Base-by-base conservation (phyloP, 208 protist species). In the Zelonia costaricensis region DNA sequence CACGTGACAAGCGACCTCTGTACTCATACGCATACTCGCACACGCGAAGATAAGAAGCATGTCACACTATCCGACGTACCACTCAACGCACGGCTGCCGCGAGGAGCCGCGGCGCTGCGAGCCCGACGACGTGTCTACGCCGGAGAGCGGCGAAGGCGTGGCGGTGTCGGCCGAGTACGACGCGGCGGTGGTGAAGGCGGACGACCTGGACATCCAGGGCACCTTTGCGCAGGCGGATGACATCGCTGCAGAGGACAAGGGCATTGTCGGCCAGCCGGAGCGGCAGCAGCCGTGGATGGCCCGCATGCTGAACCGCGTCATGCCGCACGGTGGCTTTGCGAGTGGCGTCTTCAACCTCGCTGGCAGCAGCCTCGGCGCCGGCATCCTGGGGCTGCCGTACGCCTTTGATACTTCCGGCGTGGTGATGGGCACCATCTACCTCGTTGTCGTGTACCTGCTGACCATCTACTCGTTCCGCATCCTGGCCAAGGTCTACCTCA, bases 311-410 rank as follows among this genome's bases (percentile, higher is more conserved):
- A 15, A 45, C 8, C 36, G 55, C 28, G 39, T 84, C 4, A 74
- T 89, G 40, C 76, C 83, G 0, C 40, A 47, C 5, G 78, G 83
- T 18, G 76, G 78, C 12, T 78, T 80, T 28, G 36, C 72, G 31
- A 79, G 69, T 13, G 83, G 79, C 38, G 66, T 83, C 13, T 88
- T 93, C 60, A 93, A 93, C 53, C 69, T 91, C 10, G 80, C 81
- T 4, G 77, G 69, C 30, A 77, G 80, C 47, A 88, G 74, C 44
- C 49, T 93, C 20, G 86, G 86, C 13, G 86, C 81, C 10, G 84
- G 86, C 49, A 86, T 87, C 48, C 73, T 93, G 6, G 75, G 62
- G 5, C 60, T 93, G 0, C 78, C 86, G 23, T 83, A 63, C 47
- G 86, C 83, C 35, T 91, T 93, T 49, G 30, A 78, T 10, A 56